Percentiles rank a stretch among this genome's conserved stretches.
Conservation (phyloP, 768 basidiomycete genomes). For the Tricholoma furcatifolium region DNA sequence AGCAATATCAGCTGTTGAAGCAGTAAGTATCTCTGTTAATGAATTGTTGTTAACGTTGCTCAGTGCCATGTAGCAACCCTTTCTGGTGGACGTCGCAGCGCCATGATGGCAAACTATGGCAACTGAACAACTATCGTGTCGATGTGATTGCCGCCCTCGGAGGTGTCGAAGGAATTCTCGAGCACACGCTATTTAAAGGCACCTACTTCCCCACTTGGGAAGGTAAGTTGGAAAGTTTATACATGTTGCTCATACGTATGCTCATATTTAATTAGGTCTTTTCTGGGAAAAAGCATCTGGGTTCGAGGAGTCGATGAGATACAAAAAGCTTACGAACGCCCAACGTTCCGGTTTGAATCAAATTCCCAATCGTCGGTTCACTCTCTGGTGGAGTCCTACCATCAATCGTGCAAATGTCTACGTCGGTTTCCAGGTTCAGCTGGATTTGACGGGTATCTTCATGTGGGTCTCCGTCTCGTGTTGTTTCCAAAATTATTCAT, state of each 20-base stretch:
- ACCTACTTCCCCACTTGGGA: slow-evolving; percentile 99
- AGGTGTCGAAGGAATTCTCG: slow-evolving; percentile 94
- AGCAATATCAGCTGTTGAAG: slow-evolving; percentile 92
- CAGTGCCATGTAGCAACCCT: slow-evolving; percentile 64
- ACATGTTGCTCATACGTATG: not conserved
- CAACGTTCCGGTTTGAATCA: slow-evolving; percentile 98
- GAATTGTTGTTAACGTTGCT: not conserved
- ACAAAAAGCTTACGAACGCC: slow-evolving; percentile 96
- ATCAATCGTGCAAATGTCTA: slow-evolving; percentile 99
- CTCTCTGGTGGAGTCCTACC: slow-evolving; percentile 98
- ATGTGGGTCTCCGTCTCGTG: slow-evolving; percentile 47
- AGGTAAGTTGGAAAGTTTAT: slow-evolving; percentile 39
- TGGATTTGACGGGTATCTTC: slow-evolving; percentile 97
- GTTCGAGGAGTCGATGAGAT: slow-evolving; percentile 95
- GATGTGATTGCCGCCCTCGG: slow-evolving; percentile 98
- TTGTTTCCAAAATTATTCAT: not conserved
- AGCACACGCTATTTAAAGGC: slow-evolving; percentile 96
- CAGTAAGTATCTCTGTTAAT: slow-evolving; percentile 51
- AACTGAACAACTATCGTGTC: slow-evolving; percentile 96
- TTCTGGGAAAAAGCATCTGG: slow-evolving; percentile 99
- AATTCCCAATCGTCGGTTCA: slow-evolving; percentile 98
- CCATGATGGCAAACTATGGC: slow-evolving; percentile 95
- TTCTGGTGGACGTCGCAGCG: slow-evolving; percentile 99
- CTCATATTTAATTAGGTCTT: slow-evolving; percentile 45
- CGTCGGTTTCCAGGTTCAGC: slow-evolving; percentile 99